Conservation (phyloP, 1,284 basidiomycete species). For the Cryptococcus hybrid region DNA sequence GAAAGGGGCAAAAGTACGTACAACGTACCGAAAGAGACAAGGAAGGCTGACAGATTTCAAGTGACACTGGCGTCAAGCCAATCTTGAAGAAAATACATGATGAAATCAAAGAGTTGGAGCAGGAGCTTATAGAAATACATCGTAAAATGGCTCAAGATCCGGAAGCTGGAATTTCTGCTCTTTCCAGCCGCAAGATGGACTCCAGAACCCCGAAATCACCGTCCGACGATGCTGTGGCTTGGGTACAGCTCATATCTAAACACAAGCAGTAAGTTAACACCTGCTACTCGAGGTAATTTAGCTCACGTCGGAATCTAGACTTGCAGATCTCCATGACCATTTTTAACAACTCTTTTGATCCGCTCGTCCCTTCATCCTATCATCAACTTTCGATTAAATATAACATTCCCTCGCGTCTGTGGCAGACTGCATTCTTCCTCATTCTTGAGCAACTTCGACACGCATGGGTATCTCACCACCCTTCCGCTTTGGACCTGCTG, state of each 20-base stretch:
- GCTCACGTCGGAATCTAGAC: constrained; percentile 52
- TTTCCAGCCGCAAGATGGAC: constrained; percentile 20
- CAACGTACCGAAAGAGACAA: no score
- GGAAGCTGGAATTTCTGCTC: constrained; percentile 33
- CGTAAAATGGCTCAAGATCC: constrained; percentile 47
- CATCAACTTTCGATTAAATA: constrained; percentile 88
- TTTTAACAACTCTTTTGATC: constrained; percentile 84
- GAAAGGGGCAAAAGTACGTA: constrained; percentile 40
- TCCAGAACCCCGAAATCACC: constrained; percentile 14
- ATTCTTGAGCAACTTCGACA: constrained; percentile 86
- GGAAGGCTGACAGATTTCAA: constrained; percentile 6
- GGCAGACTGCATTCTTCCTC: constrained; percentile 87
- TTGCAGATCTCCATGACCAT: constrained; percentile 84
- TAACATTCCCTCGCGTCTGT: constrained; percentile 89
- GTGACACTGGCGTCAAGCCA: constrained; percentile 50
- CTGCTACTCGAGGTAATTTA: not conserved
- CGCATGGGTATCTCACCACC: constrained; percentile 57
- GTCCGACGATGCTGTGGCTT: constrained; percentile 32
- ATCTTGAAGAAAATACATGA: constrained; percentile 48
- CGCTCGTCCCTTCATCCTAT: constrained; percentile 79
- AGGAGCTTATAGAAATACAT: constrained; percentile 49
- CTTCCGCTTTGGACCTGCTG: constrained; percentile 62
- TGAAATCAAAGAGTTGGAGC: constrained; percentile 46
- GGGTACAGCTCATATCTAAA: constrained; percentile 47
- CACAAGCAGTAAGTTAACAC: constrained; percentile 43